Conservation (phyloP, 495 filamentous ascomycete genomes). For the Talaromyces proteolyticus region DNA sequence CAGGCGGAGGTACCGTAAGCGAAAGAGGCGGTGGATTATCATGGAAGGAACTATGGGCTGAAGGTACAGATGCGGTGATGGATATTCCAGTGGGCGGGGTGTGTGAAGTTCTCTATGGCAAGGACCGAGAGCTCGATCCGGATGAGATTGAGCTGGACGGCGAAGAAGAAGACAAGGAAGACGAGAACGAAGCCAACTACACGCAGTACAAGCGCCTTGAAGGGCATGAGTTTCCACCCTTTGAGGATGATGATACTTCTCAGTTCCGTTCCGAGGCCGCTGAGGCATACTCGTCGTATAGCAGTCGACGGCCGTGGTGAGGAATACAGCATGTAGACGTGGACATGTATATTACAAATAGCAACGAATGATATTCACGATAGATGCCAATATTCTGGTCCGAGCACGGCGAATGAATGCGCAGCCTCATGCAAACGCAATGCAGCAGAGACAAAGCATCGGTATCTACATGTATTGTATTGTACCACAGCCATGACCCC, state of each 20-base stretch:
- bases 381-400: too few species aligned
- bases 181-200: not conserved
- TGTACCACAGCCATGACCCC: too few species aligned
- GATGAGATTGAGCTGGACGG: not conserved
- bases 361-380: too few species aligned
- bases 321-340: too few species aligned
- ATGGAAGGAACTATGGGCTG: constrained; percentile 81
- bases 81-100: constrained; percentile 94
- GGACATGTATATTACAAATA: too few species aligned
- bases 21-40: constrained; percentile 34
- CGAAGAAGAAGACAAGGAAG: not conserved
- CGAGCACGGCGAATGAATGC: too few species aligned
- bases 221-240: not conserved
- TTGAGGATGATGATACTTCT: not conserved
- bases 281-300: not conserved
- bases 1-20: too few species aligned
- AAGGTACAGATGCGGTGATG: constrained; percentile 95
- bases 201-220: not conserved
- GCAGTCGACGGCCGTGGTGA: not conserved
- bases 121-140: constrained; percentile 31
- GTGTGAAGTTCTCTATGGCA: constrained; percentile 72
- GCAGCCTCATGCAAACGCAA: too few species aligned
- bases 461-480: too few species aligned
- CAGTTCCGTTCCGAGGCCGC: too few species aligned
- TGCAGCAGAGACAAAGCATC: too few species aligned